Evolutionary conservation across 164 flowering plant genomes (phyloP).

Genomic region (Macadamia tetraphylla): DNA sequence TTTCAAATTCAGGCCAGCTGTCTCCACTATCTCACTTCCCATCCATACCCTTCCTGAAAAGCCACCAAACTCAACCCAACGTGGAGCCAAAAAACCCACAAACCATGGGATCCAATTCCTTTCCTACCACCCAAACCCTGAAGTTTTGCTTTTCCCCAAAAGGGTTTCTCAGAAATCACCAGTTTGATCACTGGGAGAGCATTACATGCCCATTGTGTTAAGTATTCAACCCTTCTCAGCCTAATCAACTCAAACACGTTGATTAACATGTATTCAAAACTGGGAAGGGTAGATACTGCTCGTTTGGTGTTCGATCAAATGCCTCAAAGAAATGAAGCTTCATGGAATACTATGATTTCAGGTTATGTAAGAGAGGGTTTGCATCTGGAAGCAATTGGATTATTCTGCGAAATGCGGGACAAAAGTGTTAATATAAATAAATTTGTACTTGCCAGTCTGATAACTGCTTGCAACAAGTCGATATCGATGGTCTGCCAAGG

Average conservation of each 20-base stretch:
- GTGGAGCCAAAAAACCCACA: too few species aligned
- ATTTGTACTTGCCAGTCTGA: slow-evolving; percentile 40
- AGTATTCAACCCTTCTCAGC: slow-evolving; percentile 24
- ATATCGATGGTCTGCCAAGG: slow-evolving; percentile 36
- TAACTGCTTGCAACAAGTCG: slow-evolving; percentile 45
- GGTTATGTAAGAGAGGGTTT: slow-evolving; percentile 28
- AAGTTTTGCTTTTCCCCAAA: slow-evolving; percentile 34
- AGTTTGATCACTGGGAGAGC: slow-evolving; percentile 29
- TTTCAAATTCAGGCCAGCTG: too few species aligned
- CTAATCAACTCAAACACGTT: slow-evolving; percentile 42
- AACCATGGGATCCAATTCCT: not conserved
- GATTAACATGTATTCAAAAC: slow-evolving; percentile 43
- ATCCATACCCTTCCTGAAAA: too few species aligned
- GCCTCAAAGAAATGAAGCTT: too few species aligned
- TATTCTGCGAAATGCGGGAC: slow-evolving; percentile 37
- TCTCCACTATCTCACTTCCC: too few species aligned
- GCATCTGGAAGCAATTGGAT: slow-evolving; percentile 22
- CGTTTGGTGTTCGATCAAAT: slow-evolving; percentile 39
- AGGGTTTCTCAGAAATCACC: slow-evolving; percentile 53
- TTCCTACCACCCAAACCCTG: too few species aligned
- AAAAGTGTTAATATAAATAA: slow-evolving; percentile 33
- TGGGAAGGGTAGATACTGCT: slow-evolving; percentile 30
- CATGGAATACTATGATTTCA: too few species aligned
- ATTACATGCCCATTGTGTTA: slow-evolving; percentile 40
- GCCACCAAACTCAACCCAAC: too few species aligned